Percentiles rank a stretch among this genome's conserved stretches.
phyloP scores from a whole-genome alignment of 208 protist genomes.

The Wallacemonas rigidus region DNA sequence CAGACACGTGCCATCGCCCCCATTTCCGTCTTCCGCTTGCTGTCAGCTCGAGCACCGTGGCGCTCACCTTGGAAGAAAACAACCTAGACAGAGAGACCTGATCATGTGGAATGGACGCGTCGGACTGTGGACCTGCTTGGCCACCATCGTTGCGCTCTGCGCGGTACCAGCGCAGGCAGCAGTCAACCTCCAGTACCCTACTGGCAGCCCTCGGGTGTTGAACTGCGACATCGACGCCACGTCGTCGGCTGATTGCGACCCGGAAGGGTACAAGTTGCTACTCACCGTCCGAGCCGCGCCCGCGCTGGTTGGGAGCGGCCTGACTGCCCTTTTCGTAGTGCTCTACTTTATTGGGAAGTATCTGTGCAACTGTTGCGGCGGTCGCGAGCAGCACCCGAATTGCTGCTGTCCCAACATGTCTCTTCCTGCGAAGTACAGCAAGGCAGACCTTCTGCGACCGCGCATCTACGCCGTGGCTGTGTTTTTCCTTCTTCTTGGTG shows the following conservation, averaged over 20 bases:
- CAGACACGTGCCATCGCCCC: too few species aligned
- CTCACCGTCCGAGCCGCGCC: slow-evolving; percentile 6
- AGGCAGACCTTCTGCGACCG: slow-evolving; percentile 41
- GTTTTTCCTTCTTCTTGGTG: slow-evolving; percentile 23
- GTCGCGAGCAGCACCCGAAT: slow-evolving; percentile 34
- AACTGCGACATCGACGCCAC: slow-evolving; percentile 27
- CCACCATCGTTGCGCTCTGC: neutral
- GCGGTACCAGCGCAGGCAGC: neutral
- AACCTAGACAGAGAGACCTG: too few species aligned
- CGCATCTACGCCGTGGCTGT: slow-evolving; percentile 25
- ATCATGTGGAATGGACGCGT: too few species aligned
- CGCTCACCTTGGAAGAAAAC: too few species aligned
- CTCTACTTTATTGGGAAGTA: slow-evolving; percentile 47
- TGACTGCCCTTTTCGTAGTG: slow-evolving; percentile 19
- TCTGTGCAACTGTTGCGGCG: slow-evolving; percentile 54
- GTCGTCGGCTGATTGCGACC: slow-evolving; percentile 24
- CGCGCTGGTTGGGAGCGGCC: slow-evolving; percentile 19
- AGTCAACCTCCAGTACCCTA: slow-evolving; percentile 31
- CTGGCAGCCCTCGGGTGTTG: slow-evolving; percentile 15
- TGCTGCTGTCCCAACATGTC: slow-evolving; percentile 40
- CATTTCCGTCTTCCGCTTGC: too few species aligned
- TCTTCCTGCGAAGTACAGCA: slow-evolving; percentile 42
- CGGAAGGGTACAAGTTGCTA: slow-evolving; percentile 19
- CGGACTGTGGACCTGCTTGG: neutral
- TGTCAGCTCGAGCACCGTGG: too few species aligned